Evolutionary conservation across 768 basidiomycete genomes (phyloP).

Genomic region (Tylopilus felleus): DNA sequence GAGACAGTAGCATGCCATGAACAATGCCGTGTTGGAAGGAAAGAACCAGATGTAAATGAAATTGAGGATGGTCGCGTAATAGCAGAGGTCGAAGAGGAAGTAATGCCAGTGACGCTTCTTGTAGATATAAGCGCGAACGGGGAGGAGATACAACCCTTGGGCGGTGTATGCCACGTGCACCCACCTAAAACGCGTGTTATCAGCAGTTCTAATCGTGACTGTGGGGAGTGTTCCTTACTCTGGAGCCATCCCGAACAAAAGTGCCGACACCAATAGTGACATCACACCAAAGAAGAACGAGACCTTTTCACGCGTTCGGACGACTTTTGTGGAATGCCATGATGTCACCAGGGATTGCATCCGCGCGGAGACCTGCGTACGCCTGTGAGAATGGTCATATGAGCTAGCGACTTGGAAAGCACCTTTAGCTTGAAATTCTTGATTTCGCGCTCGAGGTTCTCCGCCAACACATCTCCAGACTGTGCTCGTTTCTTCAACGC

Average conservation of each 20-base stretch:
- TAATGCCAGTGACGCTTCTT: slow-evolving; percentile 94
- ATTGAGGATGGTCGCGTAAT: slow-evolving; percentile 89
- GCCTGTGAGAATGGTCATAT: slow-evolving; percentile 7
- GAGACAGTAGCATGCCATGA: slow-evolving; percentile 90
- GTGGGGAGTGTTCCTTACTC: slow-evolving; percentile 49
- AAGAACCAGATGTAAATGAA: slow-evolving; percentile 90
- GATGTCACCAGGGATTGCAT: slow-evolving; percentile 73
- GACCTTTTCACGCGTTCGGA: slow-evolving; percentile 77
- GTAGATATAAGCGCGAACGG: slow-evolving; percentile 79
- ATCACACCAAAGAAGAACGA: slow-evolving; percentile 95
- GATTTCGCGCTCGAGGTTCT: slow-evolving; percentile 83
- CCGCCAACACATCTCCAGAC: slow-evolving; percentile 61
- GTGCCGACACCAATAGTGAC: slow-evolving; percentile 77
- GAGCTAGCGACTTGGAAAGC: slow-evolving; percentile 1
- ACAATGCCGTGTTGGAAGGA: slow-evolving; percentile 72
- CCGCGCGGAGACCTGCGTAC: slow-evolving; percentile 66
- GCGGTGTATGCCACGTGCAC: slow-evolving; percentile 84
- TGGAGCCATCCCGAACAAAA: slow-evolving; percentile 85
- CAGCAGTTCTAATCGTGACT: background rate
- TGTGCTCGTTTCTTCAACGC: slow-evolving; percentile 60
- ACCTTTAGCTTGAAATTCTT: slow-evolving; percentile 87
- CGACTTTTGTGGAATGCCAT: slow-evolving; percentile 92
- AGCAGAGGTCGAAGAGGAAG: slow-evolving; percentile 90
- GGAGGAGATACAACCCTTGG: slow-evolving; percentile 74
- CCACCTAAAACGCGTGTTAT: slow-evolving; percentile 52